Base-by-base conservation (phyloP, 2,329 filamentous ascomycete species). In the Remersonia thermophila region DNA sequence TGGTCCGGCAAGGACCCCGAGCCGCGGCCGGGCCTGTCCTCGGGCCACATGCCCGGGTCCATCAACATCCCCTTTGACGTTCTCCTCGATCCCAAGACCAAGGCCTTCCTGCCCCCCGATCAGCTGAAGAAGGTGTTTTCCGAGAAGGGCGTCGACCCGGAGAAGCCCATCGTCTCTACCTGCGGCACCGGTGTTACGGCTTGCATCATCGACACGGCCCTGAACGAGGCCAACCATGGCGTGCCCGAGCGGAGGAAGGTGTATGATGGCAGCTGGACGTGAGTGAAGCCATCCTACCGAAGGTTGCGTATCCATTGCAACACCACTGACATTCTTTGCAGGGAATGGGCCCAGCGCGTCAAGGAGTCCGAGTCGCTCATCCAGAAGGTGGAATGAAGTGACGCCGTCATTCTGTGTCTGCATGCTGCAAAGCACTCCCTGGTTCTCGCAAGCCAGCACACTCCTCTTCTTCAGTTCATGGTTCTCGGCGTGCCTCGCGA, bases 241-340 rank as follows among this genome's bases (percentile, higher is more conserved):
- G 65, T 73, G 3, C 60, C 71, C 0, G 70, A 77, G 42, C 72
- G 73, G 37, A 73, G 83, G 47, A 78, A 72, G 53, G 68, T 98
- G 15, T 98, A 98, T 52, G 91, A 98, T 57, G 91, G 91, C 32
- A 94, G 87, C 59, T 98, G 91, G 91, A 96, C 91, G 72, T 93
- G 67, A 77, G 83, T 80, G 4, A 10, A n/a, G n/a, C n/a, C n/a
- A 30, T 20, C 12, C 20, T 23, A 5, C 20, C 20, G 9, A 9
- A 23, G 5, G 5, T 23, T 23, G 20, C 4, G 32, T 8, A n/a
- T 27, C 29, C 23, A 32, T 18, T 10, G 28, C 7, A n/a, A 9
- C 10, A 4, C 16, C n/a, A 20, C 55, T 60, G 50, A 62, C 52
- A 36, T 20, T 28, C 23, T 39, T 12, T 41, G 25, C 38, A 78